Conservation (phyloP, 345 rosid genomes). For the Excoecaria cochinchinensis region DNA sequence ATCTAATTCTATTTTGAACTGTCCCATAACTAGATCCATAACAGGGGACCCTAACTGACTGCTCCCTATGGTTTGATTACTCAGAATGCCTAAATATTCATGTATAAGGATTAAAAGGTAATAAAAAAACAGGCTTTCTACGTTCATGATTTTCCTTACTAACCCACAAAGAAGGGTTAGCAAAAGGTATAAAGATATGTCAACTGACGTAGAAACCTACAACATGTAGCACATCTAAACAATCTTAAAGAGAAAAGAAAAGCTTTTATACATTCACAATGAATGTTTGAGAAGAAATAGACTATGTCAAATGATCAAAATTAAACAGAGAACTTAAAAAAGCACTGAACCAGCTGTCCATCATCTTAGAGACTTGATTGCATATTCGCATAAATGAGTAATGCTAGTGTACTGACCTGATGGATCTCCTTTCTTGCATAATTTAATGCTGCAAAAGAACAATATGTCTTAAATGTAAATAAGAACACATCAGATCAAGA, state of each 20-base stretch:
- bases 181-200: not conserved
- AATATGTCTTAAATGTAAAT: not conserved
- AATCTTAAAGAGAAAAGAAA: not conserved
- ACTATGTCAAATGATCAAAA: not conserved
- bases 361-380: not conserved
- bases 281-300: not conserved
- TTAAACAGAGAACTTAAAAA: not conserved
- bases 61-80: no score
- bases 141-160: not conserved
- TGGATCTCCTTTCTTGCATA: slow-evolving; percentile 84
- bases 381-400: not conserved
- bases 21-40: no score
- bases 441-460: slow-evolving; percentile 49
- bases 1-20: no score
- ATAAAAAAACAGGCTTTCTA: no score
- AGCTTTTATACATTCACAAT: not conserved
- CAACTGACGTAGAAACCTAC: not conserved
- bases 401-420: slow-evolving; percentile 51
- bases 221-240: not conserved
- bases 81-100: no score
- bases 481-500: not conserved
- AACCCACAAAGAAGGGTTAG: not conserved
- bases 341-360: not conserved
- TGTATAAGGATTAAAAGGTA: no score
- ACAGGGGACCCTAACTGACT: no score